phyloP scores from a whole-genome alignment of 2,329 filamentous ascomycete species.

The Fusarium odoratissimum region DNA sequence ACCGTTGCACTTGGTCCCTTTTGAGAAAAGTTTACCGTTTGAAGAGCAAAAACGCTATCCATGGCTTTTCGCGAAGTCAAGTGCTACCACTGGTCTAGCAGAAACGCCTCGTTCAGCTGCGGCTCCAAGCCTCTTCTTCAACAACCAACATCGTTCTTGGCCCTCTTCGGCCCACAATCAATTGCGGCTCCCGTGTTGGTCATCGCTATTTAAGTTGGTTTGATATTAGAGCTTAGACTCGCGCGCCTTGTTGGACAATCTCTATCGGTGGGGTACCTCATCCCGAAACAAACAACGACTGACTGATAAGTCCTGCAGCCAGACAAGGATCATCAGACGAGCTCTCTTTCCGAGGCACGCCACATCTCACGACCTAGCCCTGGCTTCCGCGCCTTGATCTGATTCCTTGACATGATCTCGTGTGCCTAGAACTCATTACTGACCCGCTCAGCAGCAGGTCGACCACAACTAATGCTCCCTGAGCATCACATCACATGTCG shows the following conservation, averaged over 20 bases:
- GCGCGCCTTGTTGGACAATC: conserved; percentile 24
- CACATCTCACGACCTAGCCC: conserved; percentile 44
- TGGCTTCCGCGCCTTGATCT: conserved; percentile 39
- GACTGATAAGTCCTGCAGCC: conserved; percentile 41
- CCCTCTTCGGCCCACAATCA: conserved; percentile 1
- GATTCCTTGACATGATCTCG: conserved; percentile 43
- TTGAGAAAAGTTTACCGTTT: conserved; percentile 38
- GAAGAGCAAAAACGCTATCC: conserved; percentile 15
- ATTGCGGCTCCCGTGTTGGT: conserved; percentile 8
- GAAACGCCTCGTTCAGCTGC: conserved; percentile 34
- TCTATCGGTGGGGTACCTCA: conserved; percentile 27
- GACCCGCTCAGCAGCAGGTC: conserved; percentile 26
- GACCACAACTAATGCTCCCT: conserved; percentile 13
- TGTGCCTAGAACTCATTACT: conserved; percentile 33
- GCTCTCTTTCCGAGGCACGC: conserved; percentile 42
- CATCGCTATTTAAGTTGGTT: background rate
- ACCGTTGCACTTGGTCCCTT: conserved; percentile 39
- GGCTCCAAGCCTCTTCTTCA: conserved; percentile 17
- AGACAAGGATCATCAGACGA: conserved; percentile 46
- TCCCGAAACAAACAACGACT: conserved; percentile 36
- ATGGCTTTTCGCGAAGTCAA: conserved; percentile 1
- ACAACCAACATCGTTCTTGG: background rate
- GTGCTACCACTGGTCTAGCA: conserved; percentile 12
- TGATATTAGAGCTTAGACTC: conserved; percentile 14
- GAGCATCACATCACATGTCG: conserved; percentile 42